A percentile compares a stretch with the other conserved stretches of the same genome.
phyloP scores from a whole-genome alignment of 106 monocot genomes.

The Phalaenopsis equestris region DNA sequence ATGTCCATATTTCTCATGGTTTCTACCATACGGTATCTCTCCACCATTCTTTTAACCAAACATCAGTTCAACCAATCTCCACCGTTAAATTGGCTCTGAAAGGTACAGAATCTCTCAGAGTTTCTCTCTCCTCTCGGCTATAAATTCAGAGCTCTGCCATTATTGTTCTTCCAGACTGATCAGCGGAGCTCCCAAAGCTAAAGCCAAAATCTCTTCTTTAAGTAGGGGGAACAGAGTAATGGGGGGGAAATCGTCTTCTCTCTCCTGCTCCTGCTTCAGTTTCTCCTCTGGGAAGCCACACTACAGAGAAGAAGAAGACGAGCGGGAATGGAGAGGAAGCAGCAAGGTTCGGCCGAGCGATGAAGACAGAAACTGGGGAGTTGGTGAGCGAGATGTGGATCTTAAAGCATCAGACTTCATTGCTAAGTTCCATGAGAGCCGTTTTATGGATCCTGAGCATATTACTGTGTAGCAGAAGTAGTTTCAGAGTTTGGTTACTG shows the following conservation, averaged over 20 bases:
- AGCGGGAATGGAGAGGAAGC: conserved; percentile 8
- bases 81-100: conserved; percentile 1
- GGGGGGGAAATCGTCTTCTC: conserved; percentile 2
- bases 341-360: conserved; percentile 11
- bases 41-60: conserved; percentile 3
- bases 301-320: conserved; percentile 7
- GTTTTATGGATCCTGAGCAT: conserved; percentile 10
- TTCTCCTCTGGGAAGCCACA: not conserved
- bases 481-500: not conserved
- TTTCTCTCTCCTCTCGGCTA: not conserved
- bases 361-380: conserved; percentile 10
- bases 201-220: too few relatives aligned
- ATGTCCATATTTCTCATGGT: not conserved
- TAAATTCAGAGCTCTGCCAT: conserved; percentile 5
- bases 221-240: not conserved
- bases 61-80: conserved; percentile 1
- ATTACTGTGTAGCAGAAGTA: not conserved
- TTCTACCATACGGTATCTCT: not conserved
- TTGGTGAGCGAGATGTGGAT: conserved; percentile 14
- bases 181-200: not conserved
- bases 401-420: conserved; percentile 14
- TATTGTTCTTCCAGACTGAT: not conserved
- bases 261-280: conserved; percentile 4
- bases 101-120: not conserved
- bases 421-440: conserved; percentile 11